Evolutionary conservation across 495 filamentous ascomycete genomes (phyloP), one percentile per base, ranked within the genome.

Genomic region (Wilcoxina mikolae): DNA sequence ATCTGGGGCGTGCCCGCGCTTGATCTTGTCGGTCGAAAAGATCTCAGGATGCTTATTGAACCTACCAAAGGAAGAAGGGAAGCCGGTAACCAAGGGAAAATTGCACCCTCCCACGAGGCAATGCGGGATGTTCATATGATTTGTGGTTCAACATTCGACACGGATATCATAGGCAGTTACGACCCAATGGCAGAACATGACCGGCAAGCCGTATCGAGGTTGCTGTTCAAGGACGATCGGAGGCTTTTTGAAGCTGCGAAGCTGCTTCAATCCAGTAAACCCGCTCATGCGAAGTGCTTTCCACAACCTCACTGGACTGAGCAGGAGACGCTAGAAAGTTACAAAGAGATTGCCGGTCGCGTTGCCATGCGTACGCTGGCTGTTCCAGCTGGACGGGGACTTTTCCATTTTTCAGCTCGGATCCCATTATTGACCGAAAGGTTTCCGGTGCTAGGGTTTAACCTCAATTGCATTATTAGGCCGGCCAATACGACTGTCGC

Each of bases 181-280:
- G 80, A 83, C 60, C 76, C 73, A 4, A 77, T 79, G 51, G 76
- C 80, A 12, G 88, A 88, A 60, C 78, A 80, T 27, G 89, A 95
- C 60, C 76, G 87, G 15, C 80, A 86, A 63, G 77, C 79, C 1
- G 77, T 96, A 9, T 87, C 89, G 12, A 76, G 80, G 41, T 70
- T 90, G 12, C 81, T 96, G 49, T 99, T 94, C 73, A 81, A 81
- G 48, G 87, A 96, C 50, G 91, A 99, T 59, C 79, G 83, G 52
- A 82, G 91, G 18, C 82, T 93, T 50, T 71, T 81, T 23, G 91
- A 96, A 67, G 90, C 87, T 2, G 76, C 77, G 35, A 76, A 72
- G 53, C 70, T 99, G 44, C 71, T 99, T 4, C 84, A 90, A 45
- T 85, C 87, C 24, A 74, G 78, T 7, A 85, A 82, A 58, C 73